phyloP scores from a whole-genome alignment of 805 yeast genomes.

The Priceomyces melissophilus region DNA sequence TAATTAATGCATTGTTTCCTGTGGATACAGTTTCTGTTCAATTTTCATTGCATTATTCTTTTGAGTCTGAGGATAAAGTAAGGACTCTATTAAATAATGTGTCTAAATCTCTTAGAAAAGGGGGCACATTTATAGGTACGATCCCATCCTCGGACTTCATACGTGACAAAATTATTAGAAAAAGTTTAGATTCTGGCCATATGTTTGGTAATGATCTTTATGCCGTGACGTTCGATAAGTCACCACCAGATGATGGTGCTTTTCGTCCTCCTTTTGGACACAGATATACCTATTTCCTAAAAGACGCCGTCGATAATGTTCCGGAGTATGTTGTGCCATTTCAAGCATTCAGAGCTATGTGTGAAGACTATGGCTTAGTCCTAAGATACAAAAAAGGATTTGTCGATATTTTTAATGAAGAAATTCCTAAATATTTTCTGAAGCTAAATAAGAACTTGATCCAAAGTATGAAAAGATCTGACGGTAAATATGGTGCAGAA shows the following conservation, averaged over 20 bases:
- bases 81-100: constrained; percentile 71
- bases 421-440: constrained; percentile 64
- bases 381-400: constrained; percentile 73
- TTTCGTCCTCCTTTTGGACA: constrained; percentile 80
- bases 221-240: constrained; percentile 73
- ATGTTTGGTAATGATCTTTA: constrained; percentile 86
- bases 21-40: constrained; percentile 88
- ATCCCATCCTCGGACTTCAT: constrained; percentile 90
- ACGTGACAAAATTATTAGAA: constrained; percentile 54
- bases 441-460: constrained; percentile 57
- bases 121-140: constrained; percentile 91
- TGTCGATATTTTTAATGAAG: constrained; percentile 75
- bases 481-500: constrained; percentile 81
- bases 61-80: constrained; percentile 78
- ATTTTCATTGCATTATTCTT: constrained; percentile 93
- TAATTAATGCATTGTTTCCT: constrained; percentile 63
- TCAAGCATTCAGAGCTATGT: constrained; percentile 76
- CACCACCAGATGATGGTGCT: constrained; percentile 71
- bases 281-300: constrained; percentile 72
- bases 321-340: constrained; percentile 97
- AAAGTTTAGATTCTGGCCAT: constrained; percentile 46
- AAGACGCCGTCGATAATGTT: constrained; percentile 93
- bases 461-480: constrained; percentile 68
- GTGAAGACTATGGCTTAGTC: constrained; percentile 77
- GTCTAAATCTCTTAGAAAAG: constrained; percentile 67